Base-by-base conservation (phyloP, 192 early-diverging fungal genomes). In the Coemansia sp. region DNA sequence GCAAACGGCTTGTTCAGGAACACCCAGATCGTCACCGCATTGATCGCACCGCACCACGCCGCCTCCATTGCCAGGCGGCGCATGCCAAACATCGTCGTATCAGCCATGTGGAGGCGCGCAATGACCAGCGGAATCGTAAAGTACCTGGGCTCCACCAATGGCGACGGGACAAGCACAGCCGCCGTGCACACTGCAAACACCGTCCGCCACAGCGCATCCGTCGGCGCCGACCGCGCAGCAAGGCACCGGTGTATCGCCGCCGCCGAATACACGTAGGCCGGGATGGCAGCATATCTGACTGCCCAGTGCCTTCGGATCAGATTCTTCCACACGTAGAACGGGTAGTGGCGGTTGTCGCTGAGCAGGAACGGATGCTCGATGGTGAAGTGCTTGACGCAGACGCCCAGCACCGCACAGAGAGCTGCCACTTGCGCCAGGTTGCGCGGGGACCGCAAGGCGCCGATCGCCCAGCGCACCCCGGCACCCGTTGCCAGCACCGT, bases 101-200 rank as follows among this genome's bases (percentile, higher is more conserved):
- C 56, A 40, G 70, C 17, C 67, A 91, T 81, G 64, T 93, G 87
- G 32, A 96, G 58, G 9, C 91, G 84, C 42, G 87, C 88, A 66
- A 98, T 77, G 40, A 88, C 72, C 67, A 87, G 95, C 0, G 95
- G 95, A 12, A 96, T 81, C 22, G 97, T 91, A 84, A 94, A 99
- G 85, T 99, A 99, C 49, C 97, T 81, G 71, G 98, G 94, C 77
- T 99, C 97, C 44, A 99, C 72, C 54, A 99, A 80, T 5, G 97
- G 97, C 0, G 94, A 95, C 0, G 97, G 97, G 2, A 99, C 83
- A 9, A 98, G 81, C 10, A 88, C 88, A 12, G 91, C 68, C 0
- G 84, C 80, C 0, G 86, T 81, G 20, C 88, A 87, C 2, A 69
- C 68, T 0, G 66, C 12, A 63, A 89, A 90, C 8, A 84, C 82